Percentiles rank a stretch among this genome's conserved stretches.
Evolutionary conservation across 805 yeast species (phyloP).

Genomic region (Barnettozyma salicaria): DNA sequence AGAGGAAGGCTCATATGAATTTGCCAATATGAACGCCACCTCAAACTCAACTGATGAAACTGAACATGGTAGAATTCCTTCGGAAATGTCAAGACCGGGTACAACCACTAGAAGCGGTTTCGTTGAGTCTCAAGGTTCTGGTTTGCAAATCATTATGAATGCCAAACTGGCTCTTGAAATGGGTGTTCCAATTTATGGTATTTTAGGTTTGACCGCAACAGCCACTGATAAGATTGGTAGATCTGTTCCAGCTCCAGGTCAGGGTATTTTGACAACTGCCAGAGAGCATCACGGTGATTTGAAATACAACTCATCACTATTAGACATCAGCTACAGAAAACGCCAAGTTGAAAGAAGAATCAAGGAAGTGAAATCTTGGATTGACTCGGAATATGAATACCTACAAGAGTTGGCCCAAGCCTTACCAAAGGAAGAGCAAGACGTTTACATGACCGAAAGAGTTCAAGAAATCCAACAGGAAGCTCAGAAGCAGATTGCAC

Average conservation of each 20-base stretch:
- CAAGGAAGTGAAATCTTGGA: slow-evolving; percentile 75
- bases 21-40: slow-evolving; percentile 98
- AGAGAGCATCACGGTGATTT: slow-evolving; percentile 82
- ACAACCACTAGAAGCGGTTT: slow-evolving; percentile 95
- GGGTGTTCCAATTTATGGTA: slow-evolving; percentile 99
- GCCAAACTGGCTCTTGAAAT: slow-evolving; percentile 90
- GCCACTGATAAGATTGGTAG: slow-evolving; percentile 98
- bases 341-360: slow-evolving; percentile 82
- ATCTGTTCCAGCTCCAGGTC: slow-evolving; percentile 99
- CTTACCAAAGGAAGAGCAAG: slow-evolving; percentile 42
- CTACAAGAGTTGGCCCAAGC: slow-evolving; percentile 66
- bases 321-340: slow-evolving; percentile 88
- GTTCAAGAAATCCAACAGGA: slow-evolving; percentile 82
- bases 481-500: slow-evolving; percentile 75
- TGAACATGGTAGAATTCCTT: slow-evolving; percentile 94
- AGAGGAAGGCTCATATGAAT: slow-evolving; percentile 97
- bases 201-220: slow-evolving; percentile 89
- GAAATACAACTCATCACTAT: slow-evolving; percentile 71
- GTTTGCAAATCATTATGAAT: slow-evolving; percentile 93
- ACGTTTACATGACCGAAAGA: slow-evolving; percentile 69
- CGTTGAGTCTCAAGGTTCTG: slow-evolving; percentile 99
- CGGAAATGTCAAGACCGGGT: slow-evolving; percentile 98
- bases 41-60: slow-evolving; percentile 83
- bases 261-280: slow-evolving; percentile 97
- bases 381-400: slow-evolving; percentile 69